Evolutionary conservation across 495 filamentous ascomycete genomes (phyloP).

Genomic region (Echria macrotheca): DNA sequence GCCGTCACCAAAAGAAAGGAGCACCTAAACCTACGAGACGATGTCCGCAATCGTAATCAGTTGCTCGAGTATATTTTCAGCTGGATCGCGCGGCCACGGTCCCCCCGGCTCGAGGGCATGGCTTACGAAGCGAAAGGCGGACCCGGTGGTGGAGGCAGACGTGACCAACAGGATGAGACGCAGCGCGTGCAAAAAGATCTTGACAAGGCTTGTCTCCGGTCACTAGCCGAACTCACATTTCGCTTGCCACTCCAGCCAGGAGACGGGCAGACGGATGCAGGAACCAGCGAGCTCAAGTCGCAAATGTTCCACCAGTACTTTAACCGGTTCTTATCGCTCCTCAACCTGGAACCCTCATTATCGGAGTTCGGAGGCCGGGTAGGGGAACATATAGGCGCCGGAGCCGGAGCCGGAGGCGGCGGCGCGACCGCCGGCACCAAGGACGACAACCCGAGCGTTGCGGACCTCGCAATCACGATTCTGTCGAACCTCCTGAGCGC

Average conservation of each 20-base stretch:
- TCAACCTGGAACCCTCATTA: constrained; percentile 45
- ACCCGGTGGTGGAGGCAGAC: background rate
- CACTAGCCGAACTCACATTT: constrained; percentile 57
- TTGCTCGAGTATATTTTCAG: constrained; percentile 57
- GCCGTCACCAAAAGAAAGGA: constrained; percentile 60
- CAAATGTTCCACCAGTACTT: constrained; percentile 66
- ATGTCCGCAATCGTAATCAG: constrained; percentile 60
- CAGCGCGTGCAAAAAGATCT: constrained; percentile 54
- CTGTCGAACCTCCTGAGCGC: constrained; percentile 61
- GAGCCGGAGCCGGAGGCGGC: constrained; percentile 21
- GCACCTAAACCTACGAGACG: constrained; percentile 58
- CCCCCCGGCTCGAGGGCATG: constrained; percentile 27
- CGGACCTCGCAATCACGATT: constrained; percentile 58
- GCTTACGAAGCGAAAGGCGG: constrained; percentile 9
- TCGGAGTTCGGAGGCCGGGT: constrained; percentile 34
- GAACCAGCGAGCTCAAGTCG: constrained; percentile 56
- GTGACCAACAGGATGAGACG: constrained; percentile 44
- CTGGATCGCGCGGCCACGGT: constrained; percentile 56
- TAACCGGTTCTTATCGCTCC: constrained; percentile 54
- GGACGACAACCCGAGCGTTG: constrained; percentile 44
- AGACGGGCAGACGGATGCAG: constrained; percentile 56
- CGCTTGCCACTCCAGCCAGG: constrained; percentile 57
- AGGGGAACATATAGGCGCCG: constrained; percentile 28
- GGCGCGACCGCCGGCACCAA: too few relatives aligned
- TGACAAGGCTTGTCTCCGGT: constrained; percentile 55